These are phyloP conservation scores for Neckera pumila DNA, from an alignment of 225 moss, liverwort and hornwort species.

Conservation along the genomic window DNA sequence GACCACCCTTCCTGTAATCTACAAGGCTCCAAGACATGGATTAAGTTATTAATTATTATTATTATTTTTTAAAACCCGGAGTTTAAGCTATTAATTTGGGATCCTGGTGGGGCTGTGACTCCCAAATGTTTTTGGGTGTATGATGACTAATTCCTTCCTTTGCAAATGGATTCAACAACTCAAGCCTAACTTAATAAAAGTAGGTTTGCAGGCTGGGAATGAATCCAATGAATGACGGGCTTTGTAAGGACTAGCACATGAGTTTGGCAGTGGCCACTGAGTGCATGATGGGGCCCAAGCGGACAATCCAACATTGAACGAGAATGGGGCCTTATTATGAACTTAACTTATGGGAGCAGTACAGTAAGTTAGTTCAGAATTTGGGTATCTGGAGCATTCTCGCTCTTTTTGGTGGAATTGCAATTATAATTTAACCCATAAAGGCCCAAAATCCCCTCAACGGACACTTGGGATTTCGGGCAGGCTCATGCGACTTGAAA, in stretches of 20 bases:
- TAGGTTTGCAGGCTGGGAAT: no score
- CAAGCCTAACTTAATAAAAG: no score
- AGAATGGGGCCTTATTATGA: no score
- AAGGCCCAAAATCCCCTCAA: no score
- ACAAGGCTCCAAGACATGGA: no score
- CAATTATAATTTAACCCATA: no score
- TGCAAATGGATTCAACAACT: background rate
- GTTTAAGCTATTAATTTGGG: background rate
- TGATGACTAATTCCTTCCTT: background rate
- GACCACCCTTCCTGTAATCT: background rate
- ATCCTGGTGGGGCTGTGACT: no score
- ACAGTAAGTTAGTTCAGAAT: background rate
- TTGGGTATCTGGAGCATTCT: background rate
- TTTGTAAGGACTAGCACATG: background rate
- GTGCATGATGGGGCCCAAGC: background rate
- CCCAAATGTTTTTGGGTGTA: accelerated
- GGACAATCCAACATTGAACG: background rate
- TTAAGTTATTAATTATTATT: no score
- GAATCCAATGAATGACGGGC: no score
- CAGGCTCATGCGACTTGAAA: no score
- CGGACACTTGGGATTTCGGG: no score
- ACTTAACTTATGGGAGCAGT: background rate
- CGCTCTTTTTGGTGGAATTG: background rate
- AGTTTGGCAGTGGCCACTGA: background rate
- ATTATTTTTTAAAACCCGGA: no score